Evolutionary conservation across 2,329 filamentous ascomycete genomes (phyloP).

Genomic region (Elsinoe australis): DNA sequence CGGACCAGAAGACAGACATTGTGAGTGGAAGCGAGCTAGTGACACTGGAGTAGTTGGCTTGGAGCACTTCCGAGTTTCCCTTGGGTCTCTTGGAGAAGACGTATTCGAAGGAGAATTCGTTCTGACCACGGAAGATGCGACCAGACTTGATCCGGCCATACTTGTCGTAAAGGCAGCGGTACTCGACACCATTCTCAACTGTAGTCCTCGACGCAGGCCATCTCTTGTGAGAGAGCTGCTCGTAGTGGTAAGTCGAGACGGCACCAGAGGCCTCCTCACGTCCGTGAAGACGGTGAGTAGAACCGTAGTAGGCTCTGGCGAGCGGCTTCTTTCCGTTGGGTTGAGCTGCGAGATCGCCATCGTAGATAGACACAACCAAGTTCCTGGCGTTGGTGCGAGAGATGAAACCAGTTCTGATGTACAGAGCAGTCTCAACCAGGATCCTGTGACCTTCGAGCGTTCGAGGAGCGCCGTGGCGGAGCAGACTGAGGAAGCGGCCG

Average conservation of each 20-base stretch:
- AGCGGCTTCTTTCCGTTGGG: slow-evolving; percentile 12
- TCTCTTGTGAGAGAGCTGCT: slow-evolving; percentile 15
- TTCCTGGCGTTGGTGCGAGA: slow-evolving; percentile 16
- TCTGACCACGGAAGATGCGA: slow-evolving; percentile 15
- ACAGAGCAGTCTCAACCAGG: slow-evolving; percentile 19
- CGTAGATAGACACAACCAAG: slow-evolving; percentile 16
- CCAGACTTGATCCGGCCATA: slow-evolving; percentile 20
- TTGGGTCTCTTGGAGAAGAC: slow-evolving; percentile 19
- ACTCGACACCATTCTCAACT: slow-evolving; percentile 12
- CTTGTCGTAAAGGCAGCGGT: slow-evolving; percentile 18
- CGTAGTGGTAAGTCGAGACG: slow-evolving; percentile 17
- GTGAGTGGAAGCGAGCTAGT: slow-evolving; percentile 3
- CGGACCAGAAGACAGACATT: slow-evolving; percentile 19
- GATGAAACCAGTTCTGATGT: slow-evolving; percentile 18
- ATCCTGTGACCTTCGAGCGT: slow-evolving; percentile 17
- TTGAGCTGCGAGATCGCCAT: slow-evolving; percentile 13
- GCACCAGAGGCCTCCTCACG: slow-evolving; percentile 15
- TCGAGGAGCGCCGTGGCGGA: slow-evolving; percentile 15
- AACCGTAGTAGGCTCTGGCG: slow-evolving; percentile 18
- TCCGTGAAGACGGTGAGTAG: slow-evolving; percentile 16
- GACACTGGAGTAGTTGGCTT: slow-evolving; percentile 18
- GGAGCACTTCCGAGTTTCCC: slow-evolving; percentile 18
- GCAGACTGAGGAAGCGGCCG: slow-evolving; percentile 6
- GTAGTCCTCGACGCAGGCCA: slow-evolving; percentile 19
- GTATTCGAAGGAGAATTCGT: slow-evolving; percentile 19